These are phyloP conservation scores for Tothia fuscella DNA, from an alignment of 2,329 filamentous ascomycete species.

Conservation along the genomic window DNA sequence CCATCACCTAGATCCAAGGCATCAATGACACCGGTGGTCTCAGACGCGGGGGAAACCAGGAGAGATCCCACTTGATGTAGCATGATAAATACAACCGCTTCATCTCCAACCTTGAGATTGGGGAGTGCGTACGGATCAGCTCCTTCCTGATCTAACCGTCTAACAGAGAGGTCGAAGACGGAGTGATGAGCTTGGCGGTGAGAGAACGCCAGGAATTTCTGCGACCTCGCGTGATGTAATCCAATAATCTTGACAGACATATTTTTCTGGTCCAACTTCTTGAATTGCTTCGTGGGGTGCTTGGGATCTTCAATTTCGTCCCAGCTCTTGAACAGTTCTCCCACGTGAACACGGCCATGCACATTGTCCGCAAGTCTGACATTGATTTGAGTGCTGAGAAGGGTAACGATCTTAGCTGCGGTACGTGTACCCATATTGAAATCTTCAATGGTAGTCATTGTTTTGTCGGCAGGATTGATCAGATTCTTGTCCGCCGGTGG, in stretches of 20 bases:
- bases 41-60: constrained; percentile 86
- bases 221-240: constrained; percentile 78
- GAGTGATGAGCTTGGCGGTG: constrained; percentile 68
- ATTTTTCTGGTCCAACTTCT: constrained; percentile 52
- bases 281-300: constrained; percentile 64
- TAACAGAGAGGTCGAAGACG: constrained; percentile 79
- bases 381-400: constrained; percentile 88
- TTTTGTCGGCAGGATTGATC: constrained; percentile 52
- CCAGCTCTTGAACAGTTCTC: constrained; percentile 80
- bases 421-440: constrained; percentile 60
- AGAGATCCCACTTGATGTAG: constrained; percentile 68
- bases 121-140: constrained; percentile 57
- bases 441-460: constrained; percentile 55
- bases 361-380: constrained; percentile 78
- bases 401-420: constrained; percentile 66
- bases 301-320: constrained; percentile 77
- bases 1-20: constrained; percentile 80
- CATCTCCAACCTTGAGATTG: constrained; percentile 58
- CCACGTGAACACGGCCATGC: constrained; percentile 85
- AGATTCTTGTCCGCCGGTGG: constrained; percentile 29
- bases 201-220: constrained; percentile 82
- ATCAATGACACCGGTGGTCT: constrained; percentile 71
- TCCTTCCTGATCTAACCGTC: constrained; percentile 49
- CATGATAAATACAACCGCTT: constrained; percentile 77
- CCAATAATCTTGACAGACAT: constrained; percentile 63